Evolutionary conservation across 192 early-diverging fungal species (phyloP), one percentile per base, ranked within the genome.

Genomic region (Paraglomus brasilianum): DNA sequence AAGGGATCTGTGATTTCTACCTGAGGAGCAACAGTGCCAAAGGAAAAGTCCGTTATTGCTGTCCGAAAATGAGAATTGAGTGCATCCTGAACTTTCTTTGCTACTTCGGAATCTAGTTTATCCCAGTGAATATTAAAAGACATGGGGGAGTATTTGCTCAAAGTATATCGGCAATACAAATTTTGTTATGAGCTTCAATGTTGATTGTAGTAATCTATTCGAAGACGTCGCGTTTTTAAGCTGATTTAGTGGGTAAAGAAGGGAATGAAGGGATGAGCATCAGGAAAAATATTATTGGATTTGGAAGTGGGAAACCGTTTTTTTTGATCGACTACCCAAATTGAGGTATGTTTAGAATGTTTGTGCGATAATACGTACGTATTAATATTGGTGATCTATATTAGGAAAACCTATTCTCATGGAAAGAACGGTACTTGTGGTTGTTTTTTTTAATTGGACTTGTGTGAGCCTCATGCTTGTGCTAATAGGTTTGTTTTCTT

Each of bases 131-230:
- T 69, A 69, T 69, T 55, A 36, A 69, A 69, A n/a, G 67, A 69
- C 67, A 69, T 69, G 9, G n/a, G n/a, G n/a, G n/a, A n/a, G n/a
- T n/a, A n/a, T n/a, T n/a, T n/a, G n/a, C n/a, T n/a, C n/a, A n/a
- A n/a, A n/a, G n/a, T n/a, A n/a, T n/a, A n/a, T n/a, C n/a, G n/a
- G n/a, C n/a, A n/a, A n/a, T n/a, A n/a, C n/a, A n/a, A n/a, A n/a
- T n/a, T n/a, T n/a, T n/a, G n/a, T n/a, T n/a, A n/a, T n/a, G n/a
- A n/a, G n/a, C 76, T 92, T 92, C 62, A 91, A 95, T 68, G 62
- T 91, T 69, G 80, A 88, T 42, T 85, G 87, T 47, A 86, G 87
- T 47, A 89, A 97, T 77, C 79, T 98, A 56, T 98, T 92, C 84
- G 93, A 96, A 71, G 91, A 93, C 22, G 76, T 95, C 30, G 77